A percentile compares a stretch with the other conserved stretches of the same genome.
These are phyloP conservation scores for Dactylis glomerata DNA, from an alignment of 176 grass and related monocot genomes.

Conservation along the genomic window DNA sequence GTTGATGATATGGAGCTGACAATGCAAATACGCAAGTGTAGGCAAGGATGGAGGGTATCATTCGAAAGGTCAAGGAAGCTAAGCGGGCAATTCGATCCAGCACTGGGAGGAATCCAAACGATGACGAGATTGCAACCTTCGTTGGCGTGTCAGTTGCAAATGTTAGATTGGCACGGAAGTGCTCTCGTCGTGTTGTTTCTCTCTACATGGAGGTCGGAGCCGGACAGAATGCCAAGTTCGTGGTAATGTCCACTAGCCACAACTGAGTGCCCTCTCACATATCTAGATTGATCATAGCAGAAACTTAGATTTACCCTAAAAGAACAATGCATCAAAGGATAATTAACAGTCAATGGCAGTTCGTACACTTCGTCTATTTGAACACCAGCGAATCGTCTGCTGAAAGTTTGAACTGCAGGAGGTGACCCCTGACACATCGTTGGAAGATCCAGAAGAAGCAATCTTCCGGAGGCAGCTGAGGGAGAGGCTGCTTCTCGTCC, in stretches of 20 bases:
- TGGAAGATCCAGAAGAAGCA: slow-evolving; percentile 37
- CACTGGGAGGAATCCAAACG: slow-evolving; percentile 49
- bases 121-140: slow-evolving; percentile 57
- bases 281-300: neutral
- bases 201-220: slow-evolving; percentile 46
- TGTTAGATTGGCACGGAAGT: slow-evolving; percentile 64
- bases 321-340: neutral
- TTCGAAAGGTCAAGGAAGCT: slow-evolving; percentile 66
- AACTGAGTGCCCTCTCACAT: neutral
- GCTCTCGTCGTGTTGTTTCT: slow-evolving; percentile 59
- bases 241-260: slow-evolving; percentile 31
- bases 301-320: neutral
- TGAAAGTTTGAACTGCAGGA: slow-evolving; percentile 44
- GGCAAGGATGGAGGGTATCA: slow-evolving; percentile 78
- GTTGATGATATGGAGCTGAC: neutral
- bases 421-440: slow-evolving; percentile 44
- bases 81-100: slow-evolving; percentile 41
- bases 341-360: neutral
- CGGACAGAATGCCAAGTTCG: slow-evolving; percentile 40
- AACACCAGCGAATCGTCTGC: neutral
- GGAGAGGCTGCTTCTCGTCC: slow-evolving; percentile 52
- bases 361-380: neutral
- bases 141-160: slow-evolving; percentile 56
- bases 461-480: slow-evolving; percentile 47
- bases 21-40: slow-evolving; percentile 27